Base-by-base conservation (phyloP, 768 basidiomycete species). In the Mycena albidolilacea region DNA sequence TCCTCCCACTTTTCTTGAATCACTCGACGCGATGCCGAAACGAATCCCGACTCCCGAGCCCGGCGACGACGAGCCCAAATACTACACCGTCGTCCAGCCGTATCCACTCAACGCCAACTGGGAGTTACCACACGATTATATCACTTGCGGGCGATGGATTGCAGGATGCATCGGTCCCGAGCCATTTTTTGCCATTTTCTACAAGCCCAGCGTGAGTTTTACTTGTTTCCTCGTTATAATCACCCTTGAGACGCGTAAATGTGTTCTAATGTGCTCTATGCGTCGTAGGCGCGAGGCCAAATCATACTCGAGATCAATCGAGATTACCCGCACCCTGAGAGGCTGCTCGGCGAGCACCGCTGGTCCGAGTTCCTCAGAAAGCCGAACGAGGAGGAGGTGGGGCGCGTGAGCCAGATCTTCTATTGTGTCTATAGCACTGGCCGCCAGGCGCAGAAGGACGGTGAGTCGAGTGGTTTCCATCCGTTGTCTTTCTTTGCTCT, bases 101-200 rank as follows among this genome's bases (percentile, higher is more conserved):
- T 90, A 86, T 74, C 89, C 89, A 0, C 79, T 86, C 57, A 84
- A 87, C 76, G 84, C 84, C 4, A 85, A 88, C 75, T 87, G 84
- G 84, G 83, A 86, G 65, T 69, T 86, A 6, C 74, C 79, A 7
- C 75, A 78, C 7, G 86, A 88, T 74, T 83, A 81, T 41, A 82
- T 81, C 38, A 76, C 77, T 6, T 87, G 86, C 71, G 83, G 83
- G 43, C 82, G 80, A 70, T 90, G 89, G 89, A 80, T 89, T 52
- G 87, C 87, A 7, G 82, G 84, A 38, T 82, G 83, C 61, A 81
- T 88, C 30, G 86, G 84, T 2, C 69, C 74, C 5, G 75, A 83
- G 5, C 78, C 83, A 8, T 74, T 89, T 52, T 80, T 83, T 72
- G 85, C 83, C n/a, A 80, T 90, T 12, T 85, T 85, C 70, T 81